Conservation (phyloP, 2,329 filamentous ascomycete genomes). For the Lanzia echinophila region DNA sequence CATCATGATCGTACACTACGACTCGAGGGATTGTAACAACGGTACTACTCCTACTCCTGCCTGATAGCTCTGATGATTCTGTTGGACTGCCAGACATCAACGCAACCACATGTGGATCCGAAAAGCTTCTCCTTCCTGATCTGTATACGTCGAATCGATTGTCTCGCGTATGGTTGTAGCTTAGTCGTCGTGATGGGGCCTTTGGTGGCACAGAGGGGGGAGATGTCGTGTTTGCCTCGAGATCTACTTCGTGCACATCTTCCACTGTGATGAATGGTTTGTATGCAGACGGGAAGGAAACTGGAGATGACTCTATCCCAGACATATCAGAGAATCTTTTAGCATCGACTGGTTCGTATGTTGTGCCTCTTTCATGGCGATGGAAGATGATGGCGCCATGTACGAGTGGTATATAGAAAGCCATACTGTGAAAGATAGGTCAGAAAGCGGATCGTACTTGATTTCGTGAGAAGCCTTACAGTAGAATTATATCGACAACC, state of each 20-base stretch:
- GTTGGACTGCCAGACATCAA: not conserved
- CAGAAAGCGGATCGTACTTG: not conserved
- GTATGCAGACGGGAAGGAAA: not conserved
- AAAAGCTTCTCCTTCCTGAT: conserved; percentile 6
- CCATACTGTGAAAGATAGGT: conserved; percentile 11
- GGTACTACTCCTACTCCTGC: conserved; percentile 3
- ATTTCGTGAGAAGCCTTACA: conserved; percentile 12
- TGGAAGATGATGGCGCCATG: conserved; percentile 22
- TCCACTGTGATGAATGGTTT: conserved; percentile 5
- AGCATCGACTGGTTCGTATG: not conserved
- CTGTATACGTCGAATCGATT: conserved; percentile 18
- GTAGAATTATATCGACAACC: conserved; percentile 16
- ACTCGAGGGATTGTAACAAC: conserved; percentile 14
- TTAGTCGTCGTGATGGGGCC: not conserved
- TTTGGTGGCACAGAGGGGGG: not conserved
- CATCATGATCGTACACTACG: conserved; percentile 20
- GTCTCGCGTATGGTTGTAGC: conserved; percentile 20
- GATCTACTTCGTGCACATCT: conserved; percentile 7
- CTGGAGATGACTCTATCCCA: not conserved
- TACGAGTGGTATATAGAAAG: conserved; percentile 23
- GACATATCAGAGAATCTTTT: not conserved
- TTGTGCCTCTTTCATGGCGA: conserved; percentile 7
- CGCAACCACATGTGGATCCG: not conserved
- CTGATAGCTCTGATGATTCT: not conserved
- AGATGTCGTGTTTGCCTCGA: not conserved